Evolutionary conservation across 2,329 filamentous ascomycete species (phyloP).

Genomic region (Sordariomycetes sp.): DNA sequence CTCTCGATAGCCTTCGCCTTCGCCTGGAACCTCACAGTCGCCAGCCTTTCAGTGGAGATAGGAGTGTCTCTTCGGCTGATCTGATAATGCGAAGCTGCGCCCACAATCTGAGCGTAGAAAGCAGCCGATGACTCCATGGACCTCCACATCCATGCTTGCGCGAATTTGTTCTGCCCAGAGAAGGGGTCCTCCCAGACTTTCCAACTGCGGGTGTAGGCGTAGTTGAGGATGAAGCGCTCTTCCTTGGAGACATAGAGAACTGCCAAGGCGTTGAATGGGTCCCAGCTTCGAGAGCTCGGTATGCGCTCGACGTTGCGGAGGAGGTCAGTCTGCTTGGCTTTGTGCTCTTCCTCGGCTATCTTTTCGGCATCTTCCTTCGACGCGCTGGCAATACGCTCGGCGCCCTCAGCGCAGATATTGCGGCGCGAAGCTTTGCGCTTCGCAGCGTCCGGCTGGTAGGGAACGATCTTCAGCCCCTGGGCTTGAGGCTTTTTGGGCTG

Average conservation of each 20-base stretch:
- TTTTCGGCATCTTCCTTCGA: background rate
- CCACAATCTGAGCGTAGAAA: constrained; percentile 2
- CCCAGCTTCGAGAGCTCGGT: constrained; percentile 1
- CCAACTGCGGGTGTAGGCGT: constrained; percentile 1
- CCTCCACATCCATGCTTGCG: background rate
- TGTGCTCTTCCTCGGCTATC: background rate
- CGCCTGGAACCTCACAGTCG: background rate
- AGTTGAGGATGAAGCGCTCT: constrained; percentile 2
- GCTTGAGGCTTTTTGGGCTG: background rate
- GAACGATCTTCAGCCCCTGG: background rate
- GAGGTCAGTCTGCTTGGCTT: background rate
- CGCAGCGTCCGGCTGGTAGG: background rate
- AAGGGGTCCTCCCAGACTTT: background rate
- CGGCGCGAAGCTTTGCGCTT: background rate
- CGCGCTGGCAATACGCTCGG: background rate
- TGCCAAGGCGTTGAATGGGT: constrained; percentile 1
- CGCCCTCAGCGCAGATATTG: background rate
- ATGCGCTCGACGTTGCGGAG: background rate
- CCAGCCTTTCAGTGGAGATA: background rate
- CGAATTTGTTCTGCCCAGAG: background rate
- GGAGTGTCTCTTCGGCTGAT: background rate
- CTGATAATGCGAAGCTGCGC: background rate
- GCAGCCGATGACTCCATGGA: constrained; percentile 1
- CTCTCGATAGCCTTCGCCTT: constrained; percentile 1
- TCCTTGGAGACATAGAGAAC: constrained; percentile 1